A percentile compares a stretch with the other conserved stretches of the same genome.
phyloP scores from a whole-genome alignment of 331 rosid species.

The Malus hybrid region DNA sequence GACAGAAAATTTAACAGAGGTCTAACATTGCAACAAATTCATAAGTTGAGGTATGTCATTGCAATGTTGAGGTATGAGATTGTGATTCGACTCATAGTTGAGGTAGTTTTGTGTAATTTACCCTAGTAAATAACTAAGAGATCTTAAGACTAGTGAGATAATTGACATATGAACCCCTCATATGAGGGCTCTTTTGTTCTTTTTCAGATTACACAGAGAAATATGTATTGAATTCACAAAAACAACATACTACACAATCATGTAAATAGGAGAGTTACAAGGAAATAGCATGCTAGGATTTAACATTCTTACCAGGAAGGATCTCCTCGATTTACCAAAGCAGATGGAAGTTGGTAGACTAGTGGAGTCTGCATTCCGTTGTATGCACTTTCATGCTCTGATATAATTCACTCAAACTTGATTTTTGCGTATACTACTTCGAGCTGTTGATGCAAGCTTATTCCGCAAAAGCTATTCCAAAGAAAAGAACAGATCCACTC shows the following conservation, averaged over 20 bases:
- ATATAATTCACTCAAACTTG: slow-evolving; percentile 76
- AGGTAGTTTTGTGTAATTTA: too few species aligned
- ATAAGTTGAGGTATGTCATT: too few species aligned
- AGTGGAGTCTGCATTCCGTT: slow-evolving; percentile 91
- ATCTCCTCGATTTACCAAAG: slow-evolving; percentile 57
- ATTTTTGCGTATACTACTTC: slow-evolving; percentile 59
- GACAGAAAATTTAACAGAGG: too few species aligned
- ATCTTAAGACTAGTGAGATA: background rate
- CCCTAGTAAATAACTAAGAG: background rate
- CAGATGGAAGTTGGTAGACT: slow-evolving; percentile 71
- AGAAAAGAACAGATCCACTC: slow-evolving; percentile 13
- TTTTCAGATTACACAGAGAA: background rate
- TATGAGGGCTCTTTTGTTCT: background rate
- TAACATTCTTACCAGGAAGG: slow-evolving; percentile 42
- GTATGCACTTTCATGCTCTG: slow-evolving; percentile 78
- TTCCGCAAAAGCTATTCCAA: slow-evolving; percentile 64
- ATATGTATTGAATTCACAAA: background rate
- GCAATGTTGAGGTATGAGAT: too few species aligned
- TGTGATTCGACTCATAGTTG: too few species aligned
- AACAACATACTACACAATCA: background rate
- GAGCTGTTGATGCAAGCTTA: slow-evolving; percentile 73
- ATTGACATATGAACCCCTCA: background rate
- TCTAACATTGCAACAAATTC: too few species aligned
- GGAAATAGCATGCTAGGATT: background rate
- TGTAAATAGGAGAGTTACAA: background rate